Conservation (phyloP, 441 rosid genomes). For the Melastoma candidum region DNA sequence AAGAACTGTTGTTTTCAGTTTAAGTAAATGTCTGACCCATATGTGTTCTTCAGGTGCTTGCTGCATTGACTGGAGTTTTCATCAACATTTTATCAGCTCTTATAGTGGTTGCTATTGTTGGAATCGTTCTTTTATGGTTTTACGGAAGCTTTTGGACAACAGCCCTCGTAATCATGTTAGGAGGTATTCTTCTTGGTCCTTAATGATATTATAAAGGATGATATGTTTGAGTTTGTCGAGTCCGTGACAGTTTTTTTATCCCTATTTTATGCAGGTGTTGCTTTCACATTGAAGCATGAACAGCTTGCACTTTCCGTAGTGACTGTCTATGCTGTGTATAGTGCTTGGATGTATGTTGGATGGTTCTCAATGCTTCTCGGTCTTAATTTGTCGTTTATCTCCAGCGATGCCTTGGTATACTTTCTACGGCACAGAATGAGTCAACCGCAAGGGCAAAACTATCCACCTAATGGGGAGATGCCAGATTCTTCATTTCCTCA, state of each 20-base stretch:
- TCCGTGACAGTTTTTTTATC: slow-evolving; percentile 9
- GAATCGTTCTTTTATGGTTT: slow-evolving; percentile 62
- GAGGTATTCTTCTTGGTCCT: slow-evolving; percentile 37
- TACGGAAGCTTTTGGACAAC: slow-evolving; percentile 97
- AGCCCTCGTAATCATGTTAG: slow-evolving; percentile 43
- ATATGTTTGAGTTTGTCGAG: not conserved
- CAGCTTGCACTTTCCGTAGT: slow-evolving; percentile 56
- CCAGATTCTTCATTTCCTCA: slow-evolving; percentile 48
- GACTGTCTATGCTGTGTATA: slow-evolving; percentile 56
- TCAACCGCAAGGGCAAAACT: slow-evolving; percentile 38
- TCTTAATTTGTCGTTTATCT: slow-evolving; percentile 76
- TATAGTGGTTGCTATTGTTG: slow-evolving; percentile 49
- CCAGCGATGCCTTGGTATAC: slow-evolving; percentile 76
- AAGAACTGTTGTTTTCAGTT: too few relatives aligned
- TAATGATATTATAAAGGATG: not conserved
- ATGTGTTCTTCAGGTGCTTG: slow-evolving; percentile 37
- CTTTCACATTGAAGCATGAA: slow-evolving; percentile 57
- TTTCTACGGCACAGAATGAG: slow-evolving; percentile 53
- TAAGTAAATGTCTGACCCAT: too few relatives aligned
- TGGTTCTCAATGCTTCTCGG: slow-evolving; percentile 83
- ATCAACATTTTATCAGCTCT: slow-evolving; percentile 60
- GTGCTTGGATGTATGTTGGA: slow-evolving; percentile 77
- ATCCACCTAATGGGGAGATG: slow-evolving; percentile 33
- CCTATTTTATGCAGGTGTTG: slow-evolving; percentile 43
- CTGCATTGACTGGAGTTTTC: slow-evolving; percentile 50